phyloP scores from a whole-genome alignment of 2,329 filamentous ascomycete species.

The Diaporthe batatas region DNA sequence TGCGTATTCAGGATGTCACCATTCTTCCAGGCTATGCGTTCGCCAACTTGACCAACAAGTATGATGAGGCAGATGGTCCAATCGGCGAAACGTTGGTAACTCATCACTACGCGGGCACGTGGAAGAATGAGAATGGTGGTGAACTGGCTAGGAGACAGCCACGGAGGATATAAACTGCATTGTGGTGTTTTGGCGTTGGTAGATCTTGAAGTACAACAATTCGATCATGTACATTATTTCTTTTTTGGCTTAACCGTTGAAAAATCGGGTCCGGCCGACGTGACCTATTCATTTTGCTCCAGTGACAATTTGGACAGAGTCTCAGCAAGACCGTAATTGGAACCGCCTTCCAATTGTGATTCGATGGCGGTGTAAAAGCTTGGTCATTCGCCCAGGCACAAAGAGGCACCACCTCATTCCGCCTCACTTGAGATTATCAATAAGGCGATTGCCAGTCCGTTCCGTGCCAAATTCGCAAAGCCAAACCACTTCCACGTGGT shows the following conservation, averaged over 20 bases:
- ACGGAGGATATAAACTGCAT: neutral
- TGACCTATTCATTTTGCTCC: neutral
- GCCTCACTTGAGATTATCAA: neutral
- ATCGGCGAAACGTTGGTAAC: conserved; percentile 31
- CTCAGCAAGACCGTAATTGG: neutral
- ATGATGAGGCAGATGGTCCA: conserved; percentile 12
- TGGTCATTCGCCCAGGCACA: too few species aligned
- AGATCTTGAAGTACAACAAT: neutral
- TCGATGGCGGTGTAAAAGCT: too few species aligned
- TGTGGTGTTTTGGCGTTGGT: neutral
- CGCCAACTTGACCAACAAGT: neutral
- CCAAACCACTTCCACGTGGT: too few species aligned
- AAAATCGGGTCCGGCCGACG: fast-evolving
- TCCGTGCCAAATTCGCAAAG: too few species aligned
- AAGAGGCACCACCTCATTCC: neutral
- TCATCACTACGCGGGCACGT: conserved; percentile 41
- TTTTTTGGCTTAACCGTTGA: too few species aligned
- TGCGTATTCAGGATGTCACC: conserved; percentile 4
- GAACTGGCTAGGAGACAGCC: conserved; percentile 18
- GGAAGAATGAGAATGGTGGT: conserved; percentile 40
- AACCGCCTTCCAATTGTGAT: neutral
- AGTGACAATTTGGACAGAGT: too few species aligned
- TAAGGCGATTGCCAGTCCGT: neutral
- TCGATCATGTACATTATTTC: neutral
- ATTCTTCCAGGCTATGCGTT: conserved; percentile 30